Conservation (phyloP, 2,329 filamentous ascomycete species). For the Ceratocystis papillata region DNA sequence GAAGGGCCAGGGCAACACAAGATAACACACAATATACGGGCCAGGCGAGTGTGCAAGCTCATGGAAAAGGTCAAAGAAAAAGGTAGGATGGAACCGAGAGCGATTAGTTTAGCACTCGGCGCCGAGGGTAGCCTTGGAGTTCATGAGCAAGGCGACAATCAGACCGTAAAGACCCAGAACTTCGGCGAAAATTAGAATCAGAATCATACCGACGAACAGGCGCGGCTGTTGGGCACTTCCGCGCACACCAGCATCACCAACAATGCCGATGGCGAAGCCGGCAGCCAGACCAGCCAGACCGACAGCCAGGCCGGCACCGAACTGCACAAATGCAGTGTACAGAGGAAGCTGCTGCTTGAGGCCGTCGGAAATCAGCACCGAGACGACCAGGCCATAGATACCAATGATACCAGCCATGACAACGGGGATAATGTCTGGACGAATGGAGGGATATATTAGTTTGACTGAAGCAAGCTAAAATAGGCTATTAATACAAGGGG, state of each 20-base stretch:
- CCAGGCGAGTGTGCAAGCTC: too few species aligned
- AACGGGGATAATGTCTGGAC: slow-evolving; percentile 89
- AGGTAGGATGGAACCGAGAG: background rate
- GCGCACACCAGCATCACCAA: slow-evolving; percentile 79
- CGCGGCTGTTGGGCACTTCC: slow-evolving; percentile 75
- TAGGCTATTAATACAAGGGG: too few species aligned
- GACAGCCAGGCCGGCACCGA: slow-evolving; percentile 71
- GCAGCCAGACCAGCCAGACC: slow-evolving; percentile 74
- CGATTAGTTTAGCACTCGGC: slow-evolving; percentile 45
- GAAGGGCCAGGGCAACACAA: too few species aligned
- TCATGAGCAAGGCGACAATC: slow-evolving; percentile 98
- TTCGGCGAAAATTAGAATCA: slow-evolving; percentile 99
- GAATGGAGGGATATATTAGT: background rate
- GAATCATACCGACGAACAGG: slow-evolving; percentile 93
- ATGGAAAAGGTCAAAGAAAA: background rate
- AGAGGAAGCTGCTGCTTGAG: slow-evolving; percentile 61
- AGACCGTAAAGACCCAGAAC: slow-evolving; percentile 98
- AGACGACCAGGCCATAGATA: slow-evolving; percentile 91
- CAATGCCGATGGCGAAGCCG: slow-evolving; percentile 78
- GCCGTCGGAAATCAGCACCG: slow-evolving; percentile 73
- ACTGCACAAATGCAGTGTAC: slow-evolving; percentile 76
- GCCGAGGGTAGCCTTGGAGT: slow-evolving; percentile 71
- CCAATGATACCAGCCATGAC: slow-evolving; percentile 99
- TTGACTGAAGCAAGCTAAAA: too few species aligned
- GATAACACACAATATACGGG: too few species aligned